phyloP scores from a whole-genome alignment of 768 basidiomycete genomes.

The Rhizopogon vesiculosus region DNA sequence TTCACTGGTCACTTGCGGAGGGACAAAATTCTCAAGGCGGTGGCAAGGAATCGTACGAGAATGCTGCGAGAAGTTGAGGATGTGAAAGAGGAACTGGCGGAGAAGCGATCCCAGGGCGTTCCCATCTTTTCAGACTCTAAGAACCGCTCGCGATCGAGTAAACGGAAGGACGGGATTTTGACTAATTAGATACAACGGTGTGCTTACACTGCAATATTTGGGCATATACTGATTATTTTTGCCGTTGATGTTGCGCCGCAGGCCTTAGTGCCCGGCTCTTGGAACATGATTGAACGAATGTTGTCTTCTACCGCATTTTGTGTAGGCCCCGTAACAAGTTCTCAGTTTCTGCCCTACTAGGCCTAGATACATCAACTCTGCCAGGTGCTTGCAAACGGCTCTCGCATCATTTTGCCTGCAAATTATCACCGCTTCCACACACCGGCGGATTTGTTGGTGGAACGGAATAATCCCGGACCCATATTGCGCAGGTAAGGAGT shows the following conservation, averaged over 20 bases:
- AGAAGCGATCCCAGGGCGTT: slow-evolving; percentile 20
- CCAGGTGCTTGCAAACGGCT: slow-evolving; percentile 34
- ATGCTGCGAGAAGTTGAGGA: slow-evolving; percentile 36
- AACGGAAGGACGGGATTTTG: background rate
- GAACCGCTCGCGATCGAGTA: background rate
- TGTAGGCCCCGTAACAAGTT: slow-evolving; percentile 36
- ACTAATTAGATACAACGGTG: background rate
- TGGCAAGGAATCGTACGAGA: slow-evolving; percentile 42
- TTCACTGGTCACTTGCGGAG: slow-evolving; percentile 38
- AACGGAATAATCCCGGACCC: slow-evolving; percentile 26
- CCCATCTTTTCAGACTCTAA: slow-evolving; percentile 14
- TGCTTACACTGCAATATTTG: background rate
- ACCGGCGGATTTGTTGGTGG: slow-evolving; percentile 49
- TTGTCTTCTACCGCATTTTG: too few relatives aligned
- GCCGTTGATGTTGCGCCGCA: too few relatives aligned
- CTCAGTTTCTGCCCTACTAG: slow-evolving; percentile 56
- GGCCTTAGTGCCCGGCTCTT: too few relatives aligned
- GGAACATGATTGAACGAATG: too few relatives aligned
- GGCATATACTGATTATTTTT: background rate
- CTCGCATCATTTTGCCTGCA: slow-evolving; percentile 65
- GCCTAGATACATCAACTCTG: slow-evolving; percentile 38
- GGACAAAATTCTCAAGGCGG: slow-evolving; percentile 46
- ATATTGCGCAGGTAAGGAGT: slow-evolving; percentile 45
- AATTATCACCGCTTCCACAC: slow-evolving; percentile 83
- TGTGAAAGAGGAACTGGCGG: slow-evolving; percentile 28